Evolutionary conservation across 495 filamentous ascomycete genomes (phyloP).

Genomic region (Clohesyomyces aquaticus): DNA sequence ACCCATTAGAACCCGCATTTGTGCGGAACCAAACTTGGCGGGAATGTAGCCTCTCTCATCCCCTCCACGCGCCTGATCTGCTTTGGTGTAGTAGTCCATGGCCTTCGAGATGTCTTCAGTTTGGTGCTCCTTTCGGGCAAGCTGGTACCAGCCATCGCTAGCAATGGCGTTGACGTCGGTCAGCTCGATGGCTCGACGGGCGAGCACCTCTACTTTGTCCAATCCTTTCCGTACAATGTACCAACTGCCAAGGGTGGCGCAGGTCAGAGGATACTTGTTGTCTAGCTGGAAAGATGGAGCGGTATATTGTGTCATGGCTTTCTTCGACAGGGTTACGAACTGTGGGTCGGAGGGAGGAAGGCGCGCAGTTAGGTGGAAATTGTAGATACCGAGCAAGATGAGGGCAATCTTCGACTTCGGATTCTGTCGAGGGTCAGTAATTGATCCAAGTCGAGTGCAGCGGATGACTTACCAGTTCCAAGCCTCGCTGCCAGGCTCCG

Average conservation of each 20-base stretch:
- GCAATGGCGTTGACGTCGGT: conserved; percentile 95
- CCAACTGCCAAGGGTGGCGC: conserved; percentile 84
- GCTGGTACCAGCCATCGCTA: conserved; percentile 93
- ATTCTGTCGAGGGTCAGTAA: conserved; percentile 54
- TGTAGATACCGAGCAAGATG: conserved; percentile 84
- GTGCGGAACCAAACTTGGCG: conserved; percentile 89
- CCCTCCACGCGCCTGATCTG: conserved; percentile 87
- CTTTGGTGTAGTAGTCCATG: conserved; percentile 78
- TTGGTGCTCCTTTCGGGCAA: conserved; percentile 87
- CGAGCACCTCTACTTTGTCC: conserved; percentile 77
- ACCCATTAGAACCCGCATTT: conserved; percentile 79
- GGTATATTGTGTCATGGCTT: conserved; percentile 91
- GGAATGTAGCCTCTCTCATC: conserved; percentile 85
- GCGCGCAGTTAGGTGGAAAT: conserved; percentile 79
- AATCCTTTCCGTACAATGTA: conserved; percentile 79
- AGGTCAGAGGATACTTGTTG: conserved; percentile 87
- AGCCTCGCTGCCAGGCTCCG: conserved; percentile 80
- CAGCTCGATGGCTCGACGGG: conserved; percentile 89
- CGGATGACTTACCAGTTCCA: conserved; percentile 61
- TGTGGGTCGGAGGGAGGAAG: conserved; percentile 74
- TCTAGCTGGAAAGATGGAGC: conserved; percentile 95
- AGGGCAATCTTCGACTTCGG: conserved; percentile 89
- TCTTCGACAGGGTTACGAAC: conserved; percentile 82
- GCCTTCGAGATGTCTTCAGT: conserved; percentile 68
- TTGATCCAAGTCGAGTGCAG: not conserved